phyloP scores from a whole-genome alignment of 2,329 filamentous ascomycete species.

The Pseudocercospora musae region DNA sequence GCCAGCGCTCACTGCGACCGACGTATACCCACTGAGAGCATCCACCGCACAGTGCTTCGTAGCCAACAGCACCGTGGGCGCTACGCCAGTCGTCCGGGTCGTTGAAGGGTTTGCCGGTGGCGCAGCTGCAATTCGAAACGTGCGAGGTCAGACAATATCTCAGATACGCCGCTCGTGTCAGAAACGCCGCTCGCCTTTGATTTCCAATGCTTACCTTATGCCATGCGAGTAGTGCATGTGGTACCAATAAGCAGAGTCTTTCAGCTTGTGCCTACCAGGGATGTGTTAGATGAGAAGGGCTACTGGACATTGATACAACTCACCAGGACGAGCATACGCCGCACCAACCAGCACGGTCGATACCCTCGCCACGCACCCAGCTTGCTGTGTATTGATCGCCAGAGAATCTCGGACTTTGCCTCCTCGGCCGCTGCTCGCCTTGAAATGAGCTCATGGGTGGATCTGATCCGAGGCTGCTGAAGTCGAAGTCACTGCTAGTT shows the following conservation, averaged over 20 bases:
- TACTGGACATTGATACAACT: not conserved
- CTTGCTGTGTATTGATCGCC: constrained; percentile 79
- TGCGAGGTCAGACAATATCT: not conserved
- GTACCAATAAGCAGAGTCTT: constrained; percentile 91
- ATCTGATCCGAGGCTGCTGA: not conserved
- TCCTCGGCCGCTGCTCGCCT: constrained; percentile 13
- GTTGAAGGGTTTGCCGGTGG: constrained; percentile 74
- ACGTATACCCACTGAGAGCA: constrained; percentile 79
- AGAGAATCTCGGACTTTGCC: constrained; percentile 57
- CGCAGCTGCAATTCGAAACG: constrained; percentile 45
- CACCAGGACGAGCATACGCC: constrained; percentile 82
- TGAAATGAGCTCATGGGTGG: constrained; percentile 1
- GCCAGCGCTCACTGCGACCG: constrained; percentile 84
- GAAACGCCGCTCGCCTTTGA: not conserved
- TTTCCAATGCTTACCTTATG: constrained; percentile 52
- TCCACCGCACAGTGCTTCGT: constrained; percentile 72
- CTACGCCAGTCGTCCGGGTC: constrained; percentile 72
- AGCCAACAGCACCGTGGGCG: constrained; percentile 76
- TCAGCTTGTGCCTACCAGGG: constrained; percentile 60
- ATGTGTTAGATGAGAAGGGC: not conserved
- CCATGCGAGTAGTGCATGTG: constrained; percentile 79
- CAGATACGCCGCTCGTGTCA: not conserved
- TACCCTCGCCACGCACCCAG: constrained; percentile 82
- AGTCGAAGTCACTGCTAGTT: not conserved
- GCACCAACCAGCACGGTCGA: constrained; percentile 87